Evolutionary conservation across 768 basidiomycete species (phyloP).

Genomic region (Boletus vermiculosoides): DNA sequence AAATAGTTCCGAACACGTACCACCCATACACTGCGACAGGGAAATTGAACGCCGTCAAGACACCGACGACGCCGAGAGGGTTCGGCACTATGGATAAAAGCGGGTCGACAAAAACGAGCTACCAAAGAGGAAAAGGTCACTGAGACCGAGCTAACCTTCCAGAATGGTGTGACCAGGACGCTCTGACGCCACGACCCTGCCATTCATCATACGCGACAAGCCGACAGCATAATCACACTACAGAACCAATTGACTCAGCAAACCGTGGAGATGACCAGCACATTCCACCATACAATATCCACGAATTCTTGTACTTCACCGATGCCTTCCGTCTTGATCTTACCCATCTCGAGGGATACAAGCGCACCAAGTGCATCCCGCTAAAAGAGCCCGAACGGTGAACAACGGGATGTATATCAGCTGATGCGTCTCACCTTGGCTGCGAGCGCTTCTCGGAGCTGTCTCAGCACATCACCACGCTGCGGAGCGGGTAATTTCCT

Average conservation of each 20-base stretch:
- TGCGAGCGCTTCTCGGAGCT: conserved; percentile 80
- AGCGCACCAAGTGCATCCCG: conserved; percentile 77
- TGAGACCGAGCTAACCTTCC: conserved; percentile 54
- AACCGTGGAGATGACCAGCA: background rate
- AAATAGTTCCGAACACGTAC: conserved; percentile 38
- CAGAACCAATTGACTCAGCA: conserved; percentile 9
- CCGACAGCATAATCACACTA: conserved; percentile 96
- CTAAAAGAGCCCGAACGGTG: conserved; percentile 37
- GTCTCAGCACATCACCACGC: conserved; percentile 84
- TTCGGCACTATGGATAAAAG: conserved; percentile 68
- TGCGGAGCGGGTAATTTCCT: conserved; percentile 82
- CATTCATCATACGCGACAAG: conserved; percentile 92
- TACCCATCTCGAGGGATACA: conserved; percentile 87
- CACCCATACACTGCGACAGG: conserved; percentile 93
- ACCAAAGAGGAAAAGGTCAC: background rate
- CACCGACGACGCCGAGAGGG: conserved; percentile 72
- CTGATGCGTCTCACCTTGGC: conserved; percentile 53
- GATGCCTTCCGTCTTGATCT: conserved; percentile 85
- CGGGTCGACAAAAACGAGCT: conserved; percentile 4
- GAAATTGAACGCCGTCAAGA: conserved; percentile 95
- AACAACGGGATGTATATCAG: background rate
- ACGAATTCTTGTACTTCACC: conserved; percentile 96
- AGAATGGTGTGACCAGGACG: conserved; percentile 88
- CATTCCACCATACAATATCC: conserved; percentile 68
- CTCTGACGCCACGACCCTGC: conserved; percentile 83